These are phyloP conservation scores for Pyracantha coccinea DNA, from an alignment of 331 rosid species.

Conservation along the genomic window DNA sequence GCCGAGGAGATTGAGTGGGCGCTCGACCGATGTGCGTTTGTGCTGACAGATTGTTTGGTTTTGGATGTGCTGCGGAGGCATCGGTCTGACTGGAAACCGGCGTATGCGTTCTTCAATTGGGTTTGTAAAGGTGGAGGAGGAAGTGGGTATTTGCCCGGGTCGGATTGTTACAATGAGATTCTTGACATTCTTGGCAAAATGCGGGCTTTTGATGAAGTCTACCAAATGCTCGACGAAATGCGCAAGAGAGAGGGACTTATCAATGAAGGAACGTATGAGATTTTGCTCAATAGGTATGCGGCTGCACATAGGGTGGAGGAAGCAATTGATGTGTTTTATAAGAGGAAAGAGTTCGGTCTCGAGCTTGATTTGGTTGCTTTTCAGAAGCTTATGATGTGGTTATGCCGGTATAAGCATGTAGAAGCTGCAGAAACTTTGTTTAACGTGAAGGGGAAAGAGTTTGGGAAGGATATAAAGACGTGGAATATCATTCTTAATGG, in stretches of 20 bases:
- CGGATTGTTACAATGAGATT: conserved; percentile 45
- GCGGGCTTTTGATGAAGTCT: conserved; percentile 40
- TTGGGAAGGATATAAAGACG: conserved; percentile 45
- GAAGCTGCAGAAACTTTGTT: conserved; percentile 72
- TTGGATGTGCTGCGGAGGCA: conserved; percentile 53
- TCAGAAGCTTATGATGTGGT: conserved; percentile 55
- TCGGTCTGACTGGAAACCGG: conserved; percentile 66
- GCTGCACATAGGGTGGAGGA: conserved; percentile 63
- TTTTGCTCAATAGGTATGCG: conserved; percentile 41
- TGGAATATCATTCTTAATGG: conserved; percentile 77
- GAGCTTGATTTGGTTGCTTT: conserved; percentile 38
- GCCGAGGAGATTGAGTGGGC: conserved; percentile 42
- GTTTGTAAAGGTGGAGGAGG: conserved; percentile 18
- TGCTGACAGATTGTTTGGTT: conserved; percentile 36
- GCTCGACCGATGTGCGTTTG: conserved; percentile 34
- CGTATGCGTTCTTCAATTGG: conserved; percentile 65
- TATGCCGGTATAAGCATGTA: conserved; percentile 66
- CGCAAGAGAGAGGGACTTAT: conserved; percentile 31
- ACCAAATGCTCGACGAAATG: conserved; percentile 75
- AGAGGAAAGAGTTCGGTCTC: conserved; percentile 41
- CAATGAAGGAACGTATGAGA: conserved; percentile 29
- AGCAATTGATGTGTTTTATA: conserved; percentile 36
- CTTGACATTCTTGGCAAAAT: conserved; percentile 53
- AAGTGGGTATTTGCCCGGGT: conserved; percentile 25
- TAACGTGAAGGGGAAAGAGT: conserved; percentile 26